Evolutionary conservation across 116 monocot species (phyloP), one percentile per base, ranked within the genome.

Genomic region (Posidonia oceanica): DNA sequence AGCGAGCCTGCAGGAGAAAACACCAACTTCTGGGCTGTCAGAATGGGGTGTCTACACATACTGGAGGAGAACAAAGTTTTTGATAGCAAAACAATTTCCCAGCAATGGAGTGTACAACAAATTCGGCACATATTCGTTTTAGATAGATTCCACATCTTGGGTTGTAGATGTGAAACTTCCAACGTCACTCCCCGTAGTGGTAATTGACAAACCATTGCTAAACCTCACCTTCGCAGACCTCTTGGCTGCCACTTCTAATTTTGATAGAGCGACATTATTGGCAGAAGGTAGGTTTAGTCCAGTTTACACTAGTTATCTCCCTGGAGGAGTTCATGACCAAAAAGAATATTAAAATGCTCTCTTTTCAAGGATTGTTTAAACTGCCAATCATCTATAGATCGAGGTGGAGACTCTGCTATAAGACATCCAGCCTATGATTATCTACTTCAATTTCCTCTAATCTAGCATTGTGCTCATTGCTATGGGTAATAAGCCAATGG

Each of bases 141-240:
- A 85, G 61, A 83, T 90, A 0, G 89, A 87, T 59, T 83, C 89
- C 36, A 83, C 80, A 4, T 82, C 78, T 0, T 93, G 93, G 93
- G 79, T 78, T 37, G 89, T 89, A 3, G 93, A 89, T 67, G 84
- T 93, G 36, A 86, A 84, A 72, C 63, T 66, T 21, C 79, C 94
- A 18, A 81, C 62, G 4, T 77, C 87, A 0, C 83, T 91, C 14
- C 93, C 93, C 15, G 82, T 94, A 1, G 67, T 91, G 54, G 86
- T 94, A 22, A 88, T 94, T 65, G 94, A 94, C 76, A 94, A 90
- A 77, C 94, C 94, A 54, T 71, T 94, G 69, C 36, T 85, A 54
- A 88, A 79, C 48, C 84, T 88, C 74, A 88, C 88, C 7, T 94
- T 94, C 58, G 81, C 80, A 0, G 94, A 94, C 64, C 82, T 94